Base-by-base conservation (phyloP, 179 eudicot genomes). In the Sideroxylon spinosum region DNA sequence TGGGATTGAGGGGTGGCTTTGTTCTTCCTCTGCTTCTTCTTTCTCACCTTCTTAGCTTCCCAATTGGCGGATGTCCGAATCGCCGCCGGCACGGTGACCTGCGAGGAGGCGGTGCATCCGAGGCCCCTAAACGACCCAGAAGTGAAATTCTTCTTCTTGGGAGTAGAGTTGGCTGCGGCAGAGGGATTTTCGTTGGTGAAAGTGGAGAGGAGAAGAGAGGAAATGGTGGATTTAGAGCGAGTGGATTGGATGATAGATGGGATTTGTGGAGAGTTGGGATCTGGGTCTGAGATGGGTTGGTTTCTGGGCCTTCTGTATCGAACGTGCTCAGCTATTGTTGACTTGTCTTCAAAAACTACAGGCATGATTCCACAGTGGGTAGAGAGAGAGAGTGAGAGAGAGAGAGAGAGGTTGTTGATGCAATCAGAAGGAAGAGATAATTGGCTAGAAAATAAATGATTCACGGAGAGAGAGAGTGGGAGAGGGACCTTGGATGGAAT, bases 101-200 rank as follows among this genome's bases (percentile, higher is more conserved):
- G 91, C 4, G 93, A 84, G 2, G 85, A 87, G 6, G 93, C 90
- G 0, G 97, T 71, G 53, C 98, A 95, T n/a, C 98, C 98, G 29
- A 95, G 82, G 0, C 98, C 97, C 70, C 97, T 81, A 55, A 92
- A 80, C 23, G 86, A 71, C 8, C 89, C 83, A 7, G 86, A 80
- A 44, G 86, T 65, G 71, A 87, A 87, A 49, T 80, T 85, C 79
- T 89, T 87, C 76, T 88, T 88, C 74, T 83, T 92, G 32, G 77
- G 46, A 29, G 53, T n/a, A 37, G 20, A 7, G 22, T 62, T 19
- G 59, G 16, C 11, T 13, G 68, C 26, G 49, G 76, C 12, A 56
- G 49, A 46, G 32, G 78, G 81, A n/a, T 25, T 52, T 71, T 78
- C 65, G 73, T 78, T n/a, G 78, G 84, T 59, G 75, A 85, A 85